phyloP scores from a whole-genome alignment of 805 yeast genomes.

The Ascoidea asiatica region DNA sequence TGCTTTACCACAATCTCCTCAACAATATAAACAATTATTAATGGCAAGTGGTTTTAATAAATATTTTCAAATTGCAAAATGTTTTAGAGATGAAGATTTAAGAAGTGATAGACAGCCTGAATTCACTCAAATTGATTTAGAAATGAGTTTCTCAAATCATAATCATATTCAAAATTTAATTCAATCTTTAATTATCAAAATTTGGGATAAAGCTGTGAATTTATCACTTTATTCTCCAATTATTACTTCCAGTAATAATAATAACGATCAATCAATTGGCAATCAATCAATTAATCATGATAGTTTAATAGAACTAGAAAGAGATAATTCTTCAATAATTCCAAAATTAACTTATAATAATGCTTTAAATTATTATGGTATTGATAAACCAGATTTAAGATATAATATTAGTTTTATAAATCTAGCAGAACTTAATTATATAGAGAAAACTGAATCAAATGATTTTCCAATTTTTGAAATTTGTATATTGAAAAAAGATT shows the following conservation, averaged over 20 bases:
- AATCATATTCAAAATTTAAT: slow-evolving; percentile 56
- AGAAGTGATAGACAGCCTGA: slow-evolving; percentile 95
- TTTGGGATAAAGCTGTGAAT: slow-evolving; percentile 40
- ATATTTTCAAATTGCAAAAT: slow-evolving; percentile 84
- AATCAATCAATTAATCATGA: slow-evolving; percentile 12
- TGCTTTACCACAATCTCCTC: slow-evolving; percentile 96
- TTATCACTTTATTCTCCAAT: slow-evolving; percentile 23
- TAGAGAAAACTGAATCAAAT: slow-evolving; percentile 20
- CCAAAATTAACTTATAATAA: slow-evolving; percentile 46
- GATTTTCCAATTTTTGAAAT: slow-evolving; percentile 66
- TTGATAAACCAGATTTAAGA: slow-evolving; percentile 90
- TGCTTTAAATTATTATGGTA: slow-evolving; percentile 66
- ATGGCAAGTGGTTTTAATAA: slow-evolving; percentile 87
- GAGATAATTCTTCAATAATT: slow-evolving; percentile 14
- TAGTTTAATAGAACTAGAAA: slow-evolving; percentile 7
- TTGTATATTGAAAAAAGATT: slow-evolving; percentile 38
- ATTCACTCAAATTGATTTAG: slow-evolving; percentile 94
- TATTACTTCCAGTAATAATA: neutral
- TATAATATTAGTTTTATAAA: slow-evolving; percentile 37
- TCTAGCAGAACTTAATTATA: slow-evolving; percentile 26
- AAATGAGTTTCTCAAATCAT: slow-evolving; percentile 70
- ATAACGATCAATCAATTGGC: slow-evolving; percentile 17
- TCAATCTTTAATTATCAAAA: slow-evolving; percentile 35
- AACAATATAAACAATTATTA: slow-evolving; percentile 86
- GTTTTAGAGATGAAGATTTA: slow-evolving; percentile 93